Percentiles rank a stretch among this genome's conserved stretches.
Evolutionary conservation across 2,329 filamentous ascomycete genomes (phyloP).

Genomic region (Seiridium unicorne): DNA sequence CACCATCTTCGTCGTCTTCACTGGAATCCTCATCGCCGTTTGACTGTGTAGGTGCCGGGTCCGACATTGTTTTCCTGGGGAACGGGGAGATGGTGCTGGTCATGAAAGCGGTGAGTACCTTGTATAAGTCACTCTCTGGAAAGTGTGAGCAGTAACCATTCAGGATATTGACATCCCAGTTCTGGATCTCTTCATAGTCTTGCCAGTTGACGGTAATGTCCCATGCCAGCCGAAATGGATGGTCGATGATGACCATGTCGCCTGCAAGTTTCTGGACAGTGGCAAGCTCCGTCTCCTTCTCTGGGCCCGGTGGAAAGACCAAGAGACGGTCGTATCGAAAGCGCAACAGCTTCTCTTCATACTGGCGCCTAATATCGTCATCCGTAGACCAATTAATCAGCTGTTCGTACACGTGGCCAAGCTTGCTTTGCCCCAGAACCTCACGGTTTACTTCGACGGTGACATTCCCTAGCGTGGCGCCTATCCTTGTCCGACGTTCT

Average conservation of each 20-base stretch:
- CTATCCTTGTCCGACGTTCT: constrained; percentile 82
- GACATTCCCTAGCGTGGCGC: constrained; percentile 79
- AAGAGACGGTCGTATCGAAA: constrained; percentile 77
- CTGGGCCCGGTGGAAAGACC: constrained; percentile 59
- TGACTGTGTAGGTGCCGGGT: constrained; percentile 14
- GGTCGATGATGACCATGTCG: constrained; percentile 95
- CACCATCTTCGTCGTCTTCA: constrained; percentile 57
- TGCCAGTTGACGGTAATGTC: constrained; percentile 87
- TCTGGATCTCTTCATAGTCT: constrained; percentile 70
- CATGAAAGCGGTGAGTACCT: constrained; percentile 79
- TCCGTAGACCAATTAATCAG: constrained; percentile 89
- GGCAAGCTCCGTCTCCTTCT: constrained; percentile 69
- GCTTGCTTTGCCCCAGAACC: constrained; percentile 69
- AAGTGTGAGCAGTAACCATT: constrained; percentile 82
- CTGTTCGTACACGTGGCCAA: constrained; percentile 79
- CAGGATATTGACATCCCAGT: constrained; percentile 77
- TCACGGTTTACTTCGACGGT: constrained; percentile 86
- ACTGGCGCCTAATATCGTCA: constrained; percentile 77
- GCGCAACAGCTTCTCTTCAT: constrained; percentile 86
- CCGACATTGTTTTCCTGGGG: constrained; percentile 37
- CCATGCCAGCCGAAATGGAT: constrained; percentile 88
- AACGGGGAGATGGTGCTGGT: constrained; percentile 84
- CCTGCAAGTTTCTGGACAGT: constrained; percentile 75
- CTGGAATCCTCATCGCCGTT: constrained; percentile 49
- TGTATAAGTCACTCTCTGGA: constrained; percentile 77